Evolutionary conservation across 2,329 filamentous ascomycete genomes (phyloP).

Genomic region (Alternaria panax): DNA sequence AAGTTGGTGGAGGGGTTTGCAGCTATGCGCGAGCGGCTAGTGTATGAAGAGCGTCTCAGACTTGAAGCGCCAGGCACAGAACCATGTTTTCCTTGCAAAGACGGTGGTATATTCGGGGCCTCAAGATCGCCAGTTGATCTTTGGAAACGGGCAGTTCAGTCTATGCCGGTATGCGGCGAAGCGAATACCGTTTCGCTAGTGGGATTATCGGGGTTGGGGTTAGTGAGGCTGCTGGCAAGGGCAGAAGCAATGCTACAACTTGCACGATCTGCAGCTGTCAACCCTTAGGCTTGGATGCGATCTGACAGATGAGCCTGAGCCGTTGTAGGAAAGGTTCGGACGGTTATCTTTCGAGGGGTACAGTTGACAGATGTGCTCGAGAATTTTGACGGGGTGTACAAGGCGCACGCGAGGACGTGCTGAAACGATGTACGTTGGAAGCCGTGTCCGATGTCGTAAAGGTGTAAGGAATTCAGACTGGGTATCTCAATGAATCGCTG

Average conservation of each 20-base stretch:
- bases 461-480: slow-evolving; percentile 16
- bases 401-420: slow-evolving; percentile 39
- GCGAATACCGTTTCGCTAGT: slow-evolving; percentile 23
- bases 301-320: slow-evolving; percentile 20
- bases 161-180: slow-evolving; percentile 32
- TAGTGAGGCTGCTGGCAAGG: slow-evolving; percentile 3
- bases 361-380: slow-evolving; percentile 12
- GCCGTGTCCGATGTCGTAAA: slow-evolving; percentile 25
- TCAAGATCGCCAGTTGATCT: slow-evolving; percentile 25
- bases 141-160: slow-evolving; percentile 28
- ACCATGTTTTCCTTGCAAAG: slow-evolving; percentile 42
- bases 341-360: slow-evolving; percentile 15
- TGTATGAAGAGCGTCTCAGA: slow-evolving; percentile 52
- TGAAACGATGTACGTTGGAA: slow-evolving; percentile 49
- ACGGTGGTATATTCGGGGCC: slow-evolving; percentile 27
- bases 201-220: slow-evolving; percentile 2
- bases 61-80: slow-evolving; percentile 49
- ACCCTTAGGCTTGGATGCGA: background rate
- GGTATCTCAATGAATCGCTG: slow-evolving; percentile 13
- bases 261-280: background rate
- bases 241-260: background rate
- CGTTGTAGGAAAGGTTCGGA: slow-evolving; percentile 19
- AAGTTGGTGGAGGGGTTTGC: slow-evolving; percentile 30
- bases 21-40: slow-evolving; percentile 42
- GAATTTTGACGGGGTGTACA: slow-evolving; percentile 21